phyloP scores from a whole-genome alignment of 768 basidiomycete genomes.

The Candolleomyces eurysporus region DNA sequence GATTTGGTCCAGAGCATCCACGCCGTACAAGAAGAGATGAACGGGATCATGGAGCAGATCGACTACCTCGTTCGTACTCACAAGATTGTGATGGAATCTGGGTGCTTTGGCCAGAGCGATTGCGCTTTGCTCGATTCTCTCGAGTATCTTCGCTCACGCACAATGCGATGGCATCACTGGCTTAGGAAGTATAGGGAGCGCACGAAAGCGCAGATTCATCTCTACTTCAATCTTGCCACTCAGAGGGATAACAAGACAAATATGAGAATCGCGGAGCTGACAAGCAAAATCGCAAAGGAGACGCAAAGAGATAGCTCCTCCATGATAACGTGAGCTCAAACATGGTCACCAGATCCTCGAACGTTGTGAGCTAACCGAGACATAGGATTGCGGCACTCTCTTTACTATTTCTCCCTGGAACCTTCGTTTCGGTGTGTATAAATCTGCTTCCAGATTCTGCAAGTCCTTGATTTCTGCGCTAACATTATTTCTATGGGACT shows the following conservation, averaged over 20 bases:
- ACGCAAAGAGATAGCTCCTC: slow-evolving; percentile 10
- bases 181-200: slow-evolving; percentile 1
- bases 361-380: background rate
- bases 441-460: background rate
- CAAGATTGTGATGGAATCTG: background rate
- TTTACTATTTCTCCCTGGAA: slow-evolving; percentile 6
- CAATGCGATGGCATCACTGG: background rate
- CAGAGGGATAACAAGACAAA: slow-evolving; percentile 8
- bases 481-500: background rate
- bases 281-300: slow-evolving; percentile 8
- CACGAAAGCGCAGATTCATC: slow-evolving; percentile 5
- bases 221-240: slow-evolving; percentile 7
- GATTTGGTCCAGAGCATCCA: background rate
- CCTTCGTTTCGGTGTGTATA: slow-evolving; percentile 4
- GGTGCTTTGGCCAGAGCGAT: background rate
- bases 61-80: background rate
- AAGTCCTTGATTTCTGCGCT: background rate
- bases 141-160: background rate
- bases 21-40: background rate
- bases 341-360: background rate
- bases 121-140: slow-evolving; percentile 1
- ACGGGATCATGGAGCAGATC: background rate
- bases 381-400: slow-evolving; percentile 9
- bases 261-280: slow-evolving; percentile 7
- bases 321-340: slow-evolving; percentile 6